Percentiles rank a stretch among this genome's conserved stretches.
Evolutionary conservation across 257 asterid genomes (phyloP).

Genomic region (Lycium ferocissimum): DNA sequence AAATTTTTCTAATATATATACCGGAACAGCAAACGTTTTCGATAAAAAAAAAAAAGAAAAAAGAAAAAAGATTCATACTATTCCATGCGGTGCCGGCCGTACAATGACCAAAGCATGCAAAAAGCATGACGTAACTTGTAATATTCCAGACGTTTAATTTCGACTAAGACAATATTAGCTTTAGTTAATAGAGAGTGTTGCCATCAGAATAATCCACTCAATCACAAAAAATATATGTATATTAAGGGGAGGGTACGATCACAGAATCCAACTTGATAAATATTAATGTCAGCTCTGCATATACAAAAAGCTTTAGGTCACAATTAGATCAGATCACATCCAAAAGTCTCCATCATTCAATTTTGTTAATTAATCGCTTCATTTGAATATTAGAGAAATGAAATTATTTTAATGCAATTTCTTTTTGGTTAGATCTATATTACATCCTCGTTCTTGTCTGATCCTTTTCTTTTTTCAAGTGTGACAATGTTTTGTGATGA

Average conservation of each 20-base stretch:
- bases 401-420: not conserved
- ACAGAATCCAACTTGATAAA: not conserved
- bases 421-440: too few species aligned
- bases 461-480: too few species aligned
- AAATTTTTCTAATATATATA: too few species aligned
- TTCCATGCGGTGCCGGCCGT: too few species aligned
- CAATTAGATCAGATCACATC: not conserved
- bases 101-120: not conserved
- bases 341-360: conserved; percentile 5
- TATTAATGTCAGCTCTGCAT: not conserved
- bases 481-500: too few species aligned
- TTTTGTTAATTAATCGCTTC: not conserved
- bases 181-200: too few species aligned
- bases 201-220: too few species aligned
- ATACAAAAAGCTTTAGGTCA: not conserved
- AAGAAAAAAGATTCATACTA: too few species aligned
- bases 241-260: not conserved
- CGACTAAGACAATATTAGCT: too few species aligned
- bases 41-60: too few species aligned
- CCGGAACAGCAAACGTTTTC: too few species aligned
- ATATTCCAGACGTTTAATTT: conserved; percentile 34
- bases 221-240: too few species aligned
- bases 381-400: not conserved
- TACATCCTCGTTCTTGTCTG: not conserved
- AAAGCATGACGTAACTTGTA: conserved; percentile 37